Base-by-base conservation (phyloP, 192 early-diverging fungal genomes). In the Coemansia sp. region DNA sequence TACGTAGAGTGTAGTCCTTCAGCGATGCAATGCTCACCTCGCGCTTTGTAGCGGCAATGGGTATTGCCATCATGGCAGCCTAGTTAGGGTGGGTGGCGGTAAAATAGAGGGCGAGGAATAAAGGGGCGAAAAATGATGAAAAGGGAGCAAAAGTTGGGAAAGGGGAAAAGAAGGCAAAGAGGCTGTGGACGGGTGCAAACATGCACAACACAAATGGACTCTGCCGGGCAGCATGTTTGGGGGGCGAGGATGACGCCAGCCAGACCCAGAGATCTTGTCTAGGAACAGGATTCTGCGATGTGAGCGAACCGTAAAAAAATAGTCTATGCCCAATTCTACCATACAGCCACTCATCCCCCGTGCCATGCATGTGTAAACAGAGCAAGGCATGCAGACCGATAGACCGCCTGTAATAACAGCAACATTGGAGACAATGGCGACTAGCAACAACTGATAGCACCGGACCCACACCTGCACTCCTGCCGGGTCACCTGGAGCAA, bases 1-100 rank as follows among this genome's bases (percentile, higher is more conserved):
- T 67, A n/a, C 63, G 73, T 5, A 45, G n/a, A 10, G 63, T 39
- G 60, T 64, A 67, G 36, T 77, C 79, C 58, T 82, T 82, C 9
- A 77, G 75, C 57, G 79, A 65, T 46, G 63, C 51, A 25, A 67
- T 63, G 67, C 70, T 67, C 57, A 68, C 38, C 48, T 66, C 72
- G 32, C 66, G 79, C 66, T 71, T 70, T 65, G 67, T 67, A 14
- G 60, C 58, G 11, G 61, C 72, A 48, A 74, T 48, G 41, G 72
- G 72, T 63, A 74, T 51, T 50, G 72, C 72, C 72, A 74, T 73
- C 55, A 32, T 55, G 31, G 57, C 39, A 25, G 36, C 45, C 29
- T 34, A 46, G 42, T 12, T 45, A 36, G 46, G 17, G 63, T 23
- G 32, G 34, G 62, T 44, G 21, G 25, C 31, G 62, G 62, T 42